Evolutionary conservation across 2,329 filamentous ascomycete genomes (phyloP), one percentile per base, ranked within the genome.

Genomic region (Hymenoscyphus repandus): DNA sequence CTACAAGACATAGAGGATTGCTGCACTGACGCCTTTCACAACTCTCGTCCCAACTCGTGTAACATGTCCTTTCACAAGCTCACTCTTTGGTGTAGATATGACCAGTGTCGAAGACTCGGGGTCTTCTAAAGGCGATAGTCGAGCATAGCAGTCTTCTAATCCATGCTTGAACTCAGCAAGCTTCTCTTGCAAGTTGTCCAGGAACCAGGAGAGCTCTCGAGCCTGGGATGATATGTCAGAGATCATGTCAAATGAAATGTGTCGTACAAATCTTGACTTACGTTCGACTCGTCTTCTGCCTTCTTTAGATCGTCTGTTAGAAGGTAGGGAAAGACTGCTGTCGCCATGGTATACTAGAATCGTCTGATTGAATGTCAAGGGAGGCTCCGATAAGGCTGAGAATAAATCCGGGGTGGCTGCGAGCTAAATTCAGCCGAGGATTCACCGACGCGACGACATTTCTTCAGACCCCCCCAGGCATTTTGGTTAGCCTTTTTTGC

Each of bases 21-120:
- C n/a, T n/a, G n/a, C n/a, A 77, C 84, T 61, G 75, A 91, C 88
- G 58, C 90, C 92, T 68, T 95, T 96, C 56, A 95, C 86, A 57
- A 99, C 86, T 46, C 86, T 83, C n/a, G 89, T 89, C 36, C 93
- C 93, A 33, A 95, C 82, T 48, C 93, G 82, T 1, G 92, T 97
- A 53, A 97, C 82, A 62, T 90, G 88, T 15, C 93, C 93, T 69
- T 99, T 99, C 56, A 97, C 83, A 59, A 80, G 83, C 72, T 99
- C 93, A 49, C 89, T 92, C 50, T 91, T 82, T 50, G 86, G 79
- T 12, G 91, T 95, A 55, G 88, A 93, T 58, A 99, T 78, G 30
- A 93, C 91, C 27, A 99, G 80, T 1, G 92, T 99, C 61, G 85
- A 91, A 7, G 90, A 90, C 1, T 86, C 84, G 10, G 45, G 45